These are phyloP conservation scores for Phaffia tasmanica DNA, from an alignment of 768 basidiomycete genomes.

Conservation along the genomic window DNA sequence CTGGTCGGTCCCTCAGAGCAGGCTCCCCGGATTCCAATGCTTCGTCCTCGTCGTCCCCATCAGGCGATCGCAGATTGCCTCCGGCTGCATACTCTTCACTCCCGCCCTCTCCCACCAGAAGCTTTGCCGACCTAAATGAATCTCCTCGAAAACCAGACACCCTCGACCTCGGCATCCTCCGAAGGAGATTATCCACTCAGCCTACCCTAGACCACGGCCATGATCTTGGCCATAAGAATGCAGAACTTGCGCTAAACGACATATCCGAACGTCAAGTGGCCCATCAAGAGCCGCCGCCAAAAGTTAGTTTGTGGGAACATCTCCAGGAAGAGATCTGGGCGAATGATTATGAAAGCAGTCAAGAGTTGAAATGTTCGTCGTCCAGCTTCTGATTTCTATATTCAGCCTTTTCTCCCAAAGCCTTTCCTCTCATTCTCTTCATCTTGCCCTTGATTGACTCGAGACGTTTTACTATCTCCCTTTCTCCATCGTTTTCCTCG, in stretches of 20 bases:
- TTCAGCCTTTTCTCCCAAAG: background rate
- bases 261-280: background rate
- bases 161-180: constrained; percentile 18
- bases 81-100: constrained; percentile 22
- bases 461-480: background rate
- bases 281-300: background rate
- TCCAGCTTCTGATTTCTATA: constrained; percentile 1
- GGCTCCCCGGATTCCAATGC: no score
- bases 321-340: constrained; percentile 74
- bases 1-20: no score
- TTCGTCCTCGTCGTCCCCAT: constrained; percentile 5
- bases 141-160: background rate
- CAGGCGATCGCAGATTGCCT: background rate
- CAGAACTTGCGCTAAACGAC: background rate
- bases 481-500: background rate
- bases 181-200: background rate
- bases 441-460: background rate
- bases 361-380: constrained; percentile 59
- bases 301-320: constrained; percentile 63
- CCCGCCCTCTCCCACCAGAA: constrained; percentile 15
- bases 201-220: background rate
- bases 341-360: constrained; percentile 88
- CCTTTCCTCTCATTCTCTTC: background rate
- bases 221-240: background rate
- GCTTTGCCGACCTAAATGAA: constrained; percentile 1